phyloP scores from a whole-genome alignment of 352 stramenopile genomes.

The Globisporangium paroecandrum region DNA sequence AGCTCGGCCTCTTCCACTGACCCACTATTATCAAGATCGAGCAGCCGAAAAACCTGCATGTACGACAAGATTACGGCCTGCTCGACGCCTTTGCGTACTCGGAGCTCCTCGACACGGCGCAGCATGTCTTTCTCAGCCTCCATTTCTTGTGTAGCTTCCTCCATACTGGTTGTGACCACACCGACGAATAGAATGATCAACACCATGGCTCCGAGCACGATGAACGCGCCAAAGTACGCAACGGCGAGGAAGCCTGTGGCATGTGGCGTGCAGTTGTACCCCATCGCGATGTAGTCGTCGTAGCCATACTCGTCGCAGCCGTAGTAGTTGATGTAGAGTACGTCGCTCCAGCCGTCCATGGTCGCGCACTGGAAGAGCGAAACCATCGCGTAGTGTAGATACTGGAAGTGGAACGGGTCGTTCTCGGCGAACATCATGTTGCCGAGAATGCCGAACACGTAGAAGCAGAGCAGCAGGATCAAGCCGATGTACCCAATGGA shows the following conservation, averaged over 20 bases:
- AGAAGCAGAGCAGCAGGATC: constrained; percentile 89
- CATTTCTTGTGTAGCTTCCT: constrained; percentile 87
- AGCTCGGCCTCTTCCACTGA: constrained; percentile 85
- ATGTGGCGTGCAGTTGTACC: constrained; percentile 56
- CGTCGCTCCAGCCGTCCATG: constrained; percentile 89
- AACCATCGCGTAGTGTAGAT: constrained; percentile 86
- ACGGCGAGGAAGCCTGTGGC: constrained; percentile 44
- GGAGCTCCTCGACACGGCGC: constrained; percentile 55
- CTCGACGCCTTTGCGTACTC: constrained; percentile 52
- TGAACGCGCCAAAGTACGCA: constrained; percentile 82
- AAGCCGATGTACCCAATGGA: constrained; percentile 89
- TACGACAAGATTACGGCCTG: constrained; percentile 51
- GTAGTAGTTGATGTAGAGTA: constrained; percentile 91
- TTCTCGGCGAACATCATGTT: constrained; percentile 89
- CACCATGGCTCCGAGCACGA: constrained; percentile 82
- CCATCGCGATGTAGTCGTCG: constrained; percentile 44
- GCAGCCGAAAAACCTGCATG: constrained; percentile 80
- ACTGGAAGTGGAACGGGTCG: constrained; percentile 87
- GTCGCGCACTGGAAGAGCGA: constrained; percentile 86
- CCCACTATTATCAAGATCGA: constrained; percentile 78
- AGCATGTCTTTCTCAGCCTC: constrained; percentile 67
- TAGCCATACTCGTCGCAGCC: constrained; percentile 85
- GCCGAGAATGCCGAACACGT: constrained; percentile 89
- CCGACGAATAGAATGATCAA: constrained; percentile 91
- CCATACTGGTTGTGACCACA: constrained; percentile 90